Conservation (phyloP, 345 rosid genomes). For the Citropsis articulata region DNA sequence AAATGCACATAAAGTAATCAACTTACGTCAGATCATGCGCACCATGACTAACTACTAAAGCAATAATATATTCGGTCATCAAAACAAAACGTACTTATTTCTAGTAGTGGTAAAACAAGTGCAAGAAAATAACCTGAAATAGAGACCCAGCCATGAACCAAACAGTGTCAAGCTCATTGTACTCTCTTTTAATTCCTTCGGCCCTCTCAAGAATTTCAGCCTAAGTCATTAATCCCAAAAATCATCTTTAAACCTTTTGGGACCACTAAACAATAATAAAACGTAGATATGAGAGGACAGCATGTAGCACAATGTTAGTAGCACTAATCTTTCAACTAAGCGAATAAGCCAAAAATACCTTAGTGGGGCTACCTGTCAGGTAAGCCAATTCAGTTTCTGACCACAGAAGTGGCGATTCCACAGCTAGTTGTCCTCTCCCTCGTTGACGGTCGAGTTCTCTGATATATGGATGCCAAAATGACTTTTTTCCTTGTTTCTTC, state of each 20-base stretch:
- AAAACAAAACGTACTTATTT: not conserved
- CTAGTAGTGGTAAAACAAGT: not conserved
- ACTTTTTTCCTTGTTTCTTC: slow-evolving; percentile 92
- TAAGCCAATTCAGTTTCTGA: slow-evolving; percentile 81
- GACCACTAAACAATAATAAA: not conserved
- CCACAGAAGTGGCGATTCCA: slow-evolving; percentile 95
- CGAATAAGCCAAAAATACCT: slow-evolving; percentile 40
- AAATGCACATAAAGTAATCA: slow-evolving; percentile 21
- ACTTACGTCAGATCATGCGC: not conserved
- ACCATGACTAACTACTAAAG: not conserved
- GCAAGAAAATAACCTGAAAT: slow-evolving; percentile 65
- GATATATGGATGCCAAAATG: slow-evolving; percentile 94
- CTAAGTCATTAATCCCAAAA: slow-evolving; percentile 38
- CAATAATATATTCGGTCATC: not conserved
- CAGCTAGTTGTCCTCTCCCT: slow-evolving; percentile 91
- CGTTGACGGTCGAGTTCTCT: slow-evolving; percentile 98
- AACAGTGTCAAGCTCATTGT: slow-evolving; percentile 90
- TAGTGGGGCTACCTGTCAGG: slow-evolving; percentile 89
- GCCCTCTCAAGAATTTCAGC: slow-evolving; percentile 88
- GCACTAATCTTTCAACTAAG: slow-evolving; percentile 4
- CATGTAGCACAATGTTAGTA: not conserved
- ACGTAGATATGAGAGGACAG: not conserved
- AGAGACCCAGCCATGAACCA: slow-evolving; percentile 99
- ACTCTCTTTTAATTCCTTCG: slow-evolving; percentile 90
- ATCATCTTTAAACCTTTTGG: slow-evolving; percentile 18